phyloP scores from a whole-genome alignment of 495 filamentous ascomycete species.

The Hypoxylon lenormandii region DNA sequence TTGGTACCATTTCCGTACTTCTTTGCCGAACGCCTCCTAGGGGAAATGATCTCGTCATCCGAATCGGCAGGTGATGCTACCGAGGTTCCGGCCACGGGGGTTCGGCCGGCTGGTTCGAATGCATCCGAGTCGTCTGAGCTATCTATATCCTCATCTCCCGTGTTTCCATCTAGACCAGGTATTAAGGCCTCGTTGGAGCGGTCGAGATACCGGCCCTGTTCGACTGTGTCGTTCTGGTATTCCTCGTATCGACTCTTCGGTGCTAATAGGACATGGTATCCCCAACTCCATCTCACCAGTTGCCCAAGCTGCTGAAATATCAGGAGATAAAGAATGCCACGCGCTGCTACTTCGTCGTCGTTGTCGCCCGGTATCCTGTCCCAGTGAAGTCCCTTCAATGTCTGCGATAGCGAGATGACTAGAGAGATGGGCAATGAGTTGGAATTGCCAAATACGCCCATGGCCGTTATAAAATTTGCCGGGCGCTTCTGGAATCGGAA shows the following conservation, averaged over 20 bases:
- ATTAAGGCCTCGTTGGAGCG: conserved; percentile 50
- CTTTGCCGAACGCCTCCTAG: conserved; percentile 41
- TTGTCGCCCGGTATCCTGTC: conserved; percentile 89
- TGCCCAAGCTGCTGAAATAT: conserved; percentile 99
- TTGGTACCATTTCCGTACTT: conserved; percentile 25
- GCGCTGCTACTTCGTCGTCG: conserved; percentile 90
- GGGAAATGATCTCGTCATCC: conserved; percentile 54
- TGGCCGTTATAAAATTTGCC: conserved; percentile 92
- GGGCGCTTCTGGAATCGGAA: conserved; percentile 85
- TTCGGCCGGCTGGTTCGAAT: conserved; percentile 62
- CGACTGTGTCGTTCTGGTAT: conserved; percentile 66
- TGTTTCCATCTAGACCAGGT: conserved; percentile 46
- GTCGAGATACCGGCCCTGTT: conserved; percentile 78
- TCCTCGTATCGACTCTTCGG: conserved; percentile 78
- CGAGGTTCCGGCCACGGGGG: conserved; percentile 58
- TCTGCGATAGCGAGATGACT: conserved; percentile 91
- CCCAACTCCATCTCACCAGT: conserved; percentile 97
- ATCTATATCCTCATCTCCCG: conserved; percentile 25
- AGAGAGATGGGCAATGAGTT: conserved; percentile 98
- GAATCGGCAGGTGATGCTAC: conserved; percentile 57
- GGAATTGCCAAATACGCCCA: conserved; percentile 98
- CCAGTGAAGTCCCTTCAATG: conserved; percentile 92
- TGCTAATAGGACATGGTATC: conserved; percentile 89
- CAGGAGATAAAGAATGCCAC: conserved; percentile 92
- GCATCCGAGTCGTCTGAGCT: conserved; percentile 54